Evolutionary conservation across 768 basidiomycete genomes (phyloP), one percentile per base, ranked within the genome.

Genomic region (Rhizopogon salebrosus): DNA sequence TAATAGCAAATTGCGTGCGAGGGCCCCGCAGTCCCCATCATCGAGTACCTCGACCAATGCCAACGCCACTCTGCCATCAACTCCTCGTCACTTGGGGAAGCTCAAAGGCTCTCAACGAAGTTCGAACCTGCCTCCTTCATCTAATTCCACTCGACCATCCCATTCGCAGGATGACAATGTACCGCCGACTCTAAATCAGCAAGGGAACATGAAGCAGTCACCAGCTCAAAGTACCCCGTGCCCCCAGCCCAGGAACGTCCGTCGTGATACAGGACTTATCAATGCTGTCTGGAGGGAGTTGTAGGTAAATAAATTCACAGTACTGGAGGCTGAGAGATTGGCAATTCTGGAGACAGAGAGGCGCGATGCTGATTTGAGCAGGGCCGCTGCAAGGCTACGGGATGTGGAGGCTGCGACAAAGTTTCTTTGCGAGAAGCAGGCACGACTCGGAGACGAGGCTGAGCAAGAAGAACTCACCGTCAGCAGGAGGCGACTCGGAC

Each of bases 271-370:
- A 18, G 84, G 78, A 0, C 80, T 85, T 4, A 59, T 73, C 0
- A 80, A 86, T 60, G 61, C 60, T 1, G 62, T 74, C 10, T 85
- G 85, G 85, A 24, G 57, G 9, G 70, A 79, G 54, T 65, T 85
- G 0, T 75, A 81, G 42, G 68, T 66, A 6, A 68, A 64, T 49
- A 67, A 64, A 40, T 64, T 59, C 0, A 68, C 61, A 4, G 66
- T 56, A 20, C 60, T 59, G 20, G 61, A 64, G 38, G 51, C 40
- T 24, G 46, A 55, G 53, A 41, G 48, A 41, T 50, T 53, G 42
- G 63, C 60, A 1, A 56, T 52, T 24, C 58, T 61, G 54, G 59
- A 61, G 35, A 29, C 63, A 34, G 16, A 7, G 11, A 56, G 52
- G 23, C 57, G 62, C 2, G 54, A 56, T 27, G 54, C 59, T 18